Conservation (phyloP, 371 early-diverging fungal genomes). For the Lichtheimia ramosa region DNA sequence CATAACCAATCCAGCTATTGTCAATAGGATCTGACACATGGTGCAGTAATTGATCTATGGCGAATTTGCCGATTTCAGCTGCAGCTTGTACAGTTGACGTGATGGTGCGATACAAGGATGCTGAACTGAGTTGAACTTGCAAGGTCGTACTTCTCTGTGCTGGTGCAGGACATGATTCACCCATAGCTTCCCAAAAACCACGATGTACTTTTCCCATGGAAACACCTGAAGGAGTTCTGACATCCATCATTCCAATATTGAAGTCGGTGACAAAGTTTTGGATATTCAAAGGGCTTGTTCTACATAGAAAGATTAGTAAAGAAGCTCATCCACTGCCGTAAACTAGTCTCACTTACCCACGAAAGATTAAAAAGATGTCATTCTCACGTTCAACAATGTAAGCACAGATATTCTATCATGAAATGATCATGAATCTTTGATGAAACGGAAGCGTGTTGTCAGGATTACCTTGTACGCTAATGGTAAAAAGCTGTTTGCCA, state of each 20-base stretch:
- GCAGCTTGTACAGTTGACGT: slow-evolving; percentile 35
- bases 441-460: background rate
- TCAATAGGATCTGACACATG: slow-evolving; percentile 51
- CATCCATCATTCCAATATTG: slow-evolving; percentile 45
- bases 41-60: slow-evolving; percentile 27
- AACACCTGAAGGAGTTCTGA: slow-evolving; percentile 39
- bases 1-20: slow-evolving; percentile 38
- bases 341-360: slow-evolving; percentile 36
- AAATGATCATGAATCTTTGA: background rate
- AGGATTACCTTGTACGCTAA: slow-evolving; percentile 56
- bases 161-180: slow-evolving; percentile 22
- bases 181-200: slow-evolving; percentile 64
- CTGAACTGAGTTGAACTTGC: slow-evolving; percentile 35
- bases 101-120: slow-evolving; percentile 38
- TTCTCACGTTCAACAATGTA: slow-evolving; percentile 62
- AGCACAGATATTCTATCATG: slow-evolving; percentile 56
- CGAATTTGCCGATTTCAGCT: slow-evolving; percentile 28
- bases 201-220: slow-evolving; percentile 61
- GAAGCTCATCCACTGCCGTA: background rate
- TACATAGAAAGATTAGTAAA: slow-evolving; percentile 5
- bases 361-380: slow-evolving; percentile 60
- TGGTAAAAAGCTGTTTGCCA: slow-evolving; percentile 52
- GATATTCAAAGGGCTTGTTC: slow-evolving; percentile 64
- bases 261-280: slow-evolving; percentile 62
- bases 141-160: slow-evolving; percentile 22